Base-by-base conservation (phyloP, 177 flowering plant species). In the Tripterygium wilfordii region DNA sequence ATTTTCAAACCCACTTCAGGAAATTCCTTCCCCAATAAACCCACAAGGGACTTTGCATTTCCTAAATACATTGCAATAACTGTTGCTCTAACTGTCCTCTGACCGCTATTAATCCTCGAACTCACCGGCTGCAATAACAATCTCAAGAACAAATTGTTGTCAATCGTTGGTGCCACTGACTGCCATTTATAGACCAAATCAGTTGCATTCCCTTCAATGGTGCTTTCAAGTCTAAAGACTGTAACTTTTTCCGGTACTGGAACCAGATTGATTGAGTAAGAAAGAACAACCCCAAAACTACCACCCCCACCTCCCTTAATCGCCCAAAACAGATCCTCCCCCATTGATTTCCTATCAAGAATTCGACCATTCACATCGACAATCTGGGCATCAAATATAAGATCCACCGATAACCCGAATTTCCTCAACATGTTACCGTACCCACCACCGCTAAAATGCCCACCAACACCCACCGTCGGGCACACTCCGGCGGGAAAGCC, bases 271-370 rank as follows among this genome's bases (percentile, higher is more conserved):
- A 72, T 28, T 26, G 56, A 61, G 23, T 30, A 72, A 0, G 71
- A 15, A 0, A 72, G 3, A 1, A 72, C n/a, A 14, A 68, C 62
- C 3, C 70, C 74, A 32, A 68, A 72, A 32, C 77, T 72, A 0
- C 58, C 71, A 10, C 66, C 77, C 0, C 74, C 77, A 0, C 77
- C 74, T 3, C 77, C 77, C 15, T 64, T 20, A n/a, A 72, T 61
- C 4, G 77, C 77, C 77, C 77, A 72, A 47, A 72, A 72, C 13
- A 72, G 49, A 30, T 72, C 73, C 26, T 65, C 77, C 10, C 76
- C 76, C 73, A 72, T 71, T 0, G 41, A 4, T 22, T 47, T 23
- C 27, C 72, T 44, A 40, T 57, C 56, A 2, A 64, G 53, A 42
- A 72, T 25, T 14, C 27, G 49, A 2, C 77, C 74, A 3, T 53